phyloP scores from a whole-genome alignment of 495 filamentous ascomycete species.

The Apiosordaria backusii region DNA sequence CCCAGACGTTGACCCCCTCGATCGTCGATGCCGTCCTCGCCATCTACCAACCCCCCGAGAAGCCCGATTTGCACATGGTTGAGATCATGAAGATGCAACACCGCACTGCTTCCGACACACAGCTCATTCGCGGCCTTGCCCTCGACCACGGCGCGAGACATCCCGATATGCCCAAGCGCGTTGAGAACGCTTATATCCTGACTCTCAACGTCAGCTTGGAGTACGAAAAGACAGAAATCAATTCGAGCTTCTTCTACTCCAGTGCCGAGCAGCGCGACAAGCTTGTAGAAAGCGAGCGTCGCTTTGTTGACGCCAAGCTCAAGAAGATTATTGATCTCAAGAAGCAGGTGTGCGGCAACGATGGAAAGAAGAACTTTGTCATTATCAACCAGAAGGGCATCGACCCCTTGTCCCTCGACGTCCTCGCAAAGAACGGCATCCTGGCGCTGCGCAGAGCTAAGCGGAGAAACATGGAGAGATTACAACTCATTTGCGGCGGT shows the following conservation, averaged over 20 bases:
- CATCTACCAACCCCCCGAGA: slow-evolving; percentile 83
- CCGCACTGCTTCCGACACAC: slow-evolving; percentile 90
- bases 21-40: slow-evolving; percentile 95
- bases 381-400: slow-evolving; percentile 99
- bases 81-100: slow-evolving; percentile 99
- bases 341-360: slow-evolving; percentile 93
- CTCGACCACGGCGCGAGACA: slow-evolving; percentile 95
- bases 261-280: slow-evolving; percentile 95
- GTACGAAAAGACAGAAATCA: slow-evolving; percentile 99
- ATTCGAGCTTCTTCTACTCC: slow-evolving; percentile 98
- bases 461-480: slow-evolving; percentile 96
- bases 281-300: slow-evolving; percentile 92
- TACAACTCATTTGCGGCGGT: slow-evolving; percentile 92
- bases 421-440: slow-evolving; percentile 96
- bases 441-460: slow-evolving; percentile 91
- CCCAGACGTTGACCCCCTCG: slow-evolving; percentile 83
- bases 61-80: slow-evolving; percentile 97
- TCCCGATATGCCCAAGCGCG: slow-evolving; percentile 94
- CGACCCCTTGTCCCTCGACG: slow-evolving; percentile 90
- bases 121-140: slow-evolving; percentile 87
- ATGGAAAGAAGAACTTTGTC: slow-evolving; percentile 93
- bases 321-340: slow-evolving; percentile 98
- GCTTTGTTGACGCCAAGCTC: slow-evolving; percentile 94
- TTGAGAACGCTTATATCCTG: slow-evolving; percentile 93
- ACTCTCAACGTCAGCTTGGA: slow-evolving; percentile 95